Evolutionary conservation across 78 protist species (phyloP).

Genomic region (Dictyostelium discoideum): dicty_2.7 NC_007090.3:2496501-2497000

Average conservation of each 20-base stretch:
- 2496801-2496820: slow-evolving; percentile 83
- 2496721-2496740: slow-evolving; percentile 82
- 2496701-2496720: slow-evolving; percentile 70
- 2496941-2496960: slow-evolving; percentile 41
- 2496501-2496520: slow-evolving; percentile 90
- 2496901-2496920: not conserved
- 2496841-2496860: slow-evolving; percentile 83
- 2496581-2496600: slow-evolving; percentile 87
- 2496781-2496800: not conserved
- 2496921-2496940: slow-evolving; percentile 4
- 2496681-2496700: slow-evolving; percentile 76
- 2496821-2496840: slow-evolving; percentile 76
- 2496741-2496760: slow-evolving; percentile 93
- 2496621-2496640: slow-evolving; percentile 66
- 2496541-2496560: slow-evolving; percentile 84
- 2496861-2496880: slow-evolving; percentile 37
- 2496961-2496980: slow-evolving; percentile 60
- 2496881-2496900: slow-evolving; percentile 38
- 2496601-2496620: slow-evolving; percentile 80
- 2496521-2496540: slow-evolving; percentile 93
- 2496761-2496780: not conserved
- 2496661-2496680: slow-evolving; percentile 82
- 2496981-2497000: slow-evolving; percentile 69
- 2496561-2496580: slow-evolving; percentile 92
- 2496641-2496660: slow-evolving; percentile 56